phyloP scores from a whole-genome alignment of 768 basidiomycete genomes.

The Suillus occidentalis region DNA sequence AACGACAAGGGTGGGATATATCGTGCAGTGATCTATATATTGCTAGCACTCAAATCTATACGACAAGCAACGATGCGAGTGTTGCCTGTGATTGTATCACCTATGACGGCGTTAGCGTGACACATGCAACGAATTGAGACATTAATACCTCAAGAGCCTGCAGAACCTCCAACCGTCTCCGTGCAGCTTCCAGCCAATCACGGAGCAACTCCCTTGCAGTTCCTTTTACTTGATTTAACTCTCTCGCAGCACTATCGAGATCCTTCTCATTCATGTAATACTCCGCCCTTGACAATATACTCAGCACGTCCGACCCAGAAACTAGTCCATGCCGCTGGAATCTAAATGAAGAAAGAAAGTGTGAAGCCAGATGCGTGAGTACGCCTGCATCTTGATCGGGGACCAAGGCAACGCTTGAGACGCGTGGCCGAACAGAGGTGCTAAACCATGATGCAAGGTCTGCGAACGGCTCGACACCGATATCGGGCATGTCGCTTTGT shows the following conservation, averaged over 20 bases:
- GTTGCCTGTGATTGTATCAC: conserved; percentile 85
- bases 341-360: conserved; percentile 67
- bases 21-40: conserved; percentile 18
- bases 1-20: conserved; percentile 18
- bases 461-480: conserved; percentile 84
- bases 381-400: conserved; percentile 90
- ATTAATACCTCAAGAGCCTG: conserved; percentile 80
- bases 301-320: conserved; percentile 80
- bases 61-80: conserved; percentile 73
- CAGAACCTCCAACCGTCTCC: conserved; percentile 84
- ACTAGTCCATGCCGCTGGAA: conserved; percentile 75
- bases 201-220: conserved; percentile 68
- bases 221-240: conserved; percentile 88
- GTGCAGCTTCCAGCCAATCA: conserved; percentile 92
- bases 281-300: conserved; percentile 86
- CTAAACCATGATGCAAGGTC: conserved; percentile 92
- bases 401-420: conserved; percentile 87
- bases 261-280: conserved; percentile 91
- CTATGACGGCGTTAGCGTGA: conserved; percentile 38
- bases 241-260: conserved; percentile 76
- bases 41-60: conserved; percentile 41
- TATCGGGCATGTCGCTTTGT: conserved; percentile 69
- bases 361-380: conserved; percentile 83
- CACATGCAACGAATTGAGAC: background rate
- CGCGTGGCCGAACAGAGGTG: conserved; percentile 76